Evolutionary conservation across 371 early-diverging fungal species (phyloP), one percentile per base, ranked within the genome.

Genomic region (Actinomortierella ambigua): DNA sequence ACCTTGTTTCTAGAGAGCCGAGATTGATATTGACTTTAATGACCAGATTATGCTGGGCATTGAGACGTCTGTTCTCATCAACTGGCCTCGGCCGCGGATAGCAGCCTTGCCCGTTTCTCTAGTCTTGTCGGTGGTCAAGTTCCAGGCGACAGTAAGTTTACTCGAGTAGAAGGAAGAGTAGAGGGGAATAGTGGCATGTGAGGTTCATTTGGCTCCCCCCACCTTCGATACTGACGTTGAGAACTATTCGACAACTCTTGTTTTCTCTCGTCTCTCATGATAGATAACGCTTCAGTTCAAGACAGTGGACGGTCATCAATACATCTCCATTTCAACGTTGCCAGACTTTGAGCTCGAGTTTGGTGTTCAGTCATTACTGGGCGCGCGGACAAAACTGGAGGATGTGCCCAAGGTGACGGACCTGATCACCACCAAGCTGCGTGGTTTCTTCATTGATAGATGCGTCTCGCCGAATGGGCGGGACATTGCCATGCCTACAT

Each of bases 21-120:
- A 94, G 64, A 84, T 95, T 43, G 89, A 87, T 51, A 88, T 96
- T 49, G 88, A 91, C 58, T 93, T 92, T 50, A 85, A 85, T 50
- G 92, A 93, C 64, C 89, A 90, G 57, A 79, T 92, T 7, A 86
- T 90, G 20, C 66, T 94, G 48, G 93, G 91, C 0, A 82, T 94
- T 46, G 88, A 92, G 65, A 92, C 96, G 3, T 90, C 90, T 40
- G 76, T 95, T 6, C 83, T 96, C 27, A 81, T 96, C 49, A 96
- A 96, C 68, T 95, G 95, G 95, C 97, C 96, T 1, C 86, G 87
- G 42, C 82, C 88, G 17, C 78, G 83, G 43, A 89, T 93, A 63
- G 98, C 98, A 1, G 94, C 95, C 7, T 77, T 98, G 24, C 98
- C 98, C 4, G 86, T 98, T 6, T 90, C 95, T 1, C 80, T 98